Evolutionary conservation across 2,329 filamentous ascomycete genomes (phyloP).

Genomic region (Nemania sp.): DNA sequence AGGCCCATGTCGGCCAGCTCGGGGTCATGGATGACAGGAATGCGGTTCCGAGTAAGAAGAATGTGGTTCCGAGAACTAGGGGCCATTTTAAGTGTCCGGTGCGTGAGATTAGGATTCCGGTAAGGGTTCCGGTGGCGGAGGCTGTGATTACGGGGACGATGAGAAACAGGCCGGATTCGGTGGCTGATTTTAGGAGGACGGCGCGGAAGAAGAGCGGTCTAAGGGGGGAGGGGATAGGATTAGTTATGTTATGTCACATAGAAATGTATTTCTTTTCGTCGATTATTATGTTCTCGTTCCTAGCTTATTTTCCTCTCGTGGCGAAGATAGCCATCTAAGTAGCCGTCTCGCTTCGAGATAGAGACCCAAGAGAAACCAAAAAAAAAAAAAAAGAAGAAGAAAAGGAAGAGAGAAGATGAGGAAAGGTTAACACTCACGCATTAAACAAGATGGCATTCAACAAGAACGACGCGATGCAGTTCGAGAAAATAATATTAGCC

Average conservation of each 20-base stretch:
- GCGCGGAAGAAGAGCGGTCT: conserved; percentile 80
- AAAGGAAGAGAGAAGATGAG: neutral
- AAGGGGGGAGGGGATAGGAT: conserved; percentile 58
- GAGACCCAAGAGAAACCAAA: too few species aligned
- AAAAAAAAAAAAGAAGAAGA: too few species aligned
- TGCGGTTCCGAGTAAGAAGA: conserved; percentile 54
- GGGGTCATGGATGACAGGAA: conserved; percentile 54
- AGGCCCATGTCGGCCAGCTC: conserved; percentile 54
- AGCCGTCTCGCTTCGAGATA: too few species aligned
- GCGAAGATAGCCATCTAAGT: too few species aligned
- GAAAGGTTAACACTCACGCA: conserved; percentile 47
- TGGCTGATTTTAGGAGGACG: conserved; percentile 70
- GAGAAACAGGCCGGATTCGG: conserved; percentile 72
- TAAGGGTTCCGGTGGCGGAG: conserved; percentile 57
- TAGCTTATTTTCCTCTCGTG: too few species aligned
- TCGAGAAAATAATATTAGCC: conserved; percentile 61
- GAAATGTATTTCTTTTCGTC: neutral
- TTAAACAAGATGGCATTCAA: conserved; percentile 63
- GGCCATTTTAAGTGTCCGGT: conserved; percentile 64
- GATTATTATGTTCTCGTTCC: too few species aligned
- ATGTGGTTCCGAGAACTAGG: conserved; percentile 53
- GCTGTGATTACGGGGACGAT: conserved; percentile 63
- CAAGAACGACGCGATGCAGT: conserved; percentile 55
- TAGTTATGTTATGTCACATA: neutral
- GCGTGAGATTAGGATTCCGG: conserved; percentile 65